These are phyloP conservation scores for Trypanosoma cruzi DNA, from an alignment of 208 protist genomes.

Conservation along the genomic window DNA sequence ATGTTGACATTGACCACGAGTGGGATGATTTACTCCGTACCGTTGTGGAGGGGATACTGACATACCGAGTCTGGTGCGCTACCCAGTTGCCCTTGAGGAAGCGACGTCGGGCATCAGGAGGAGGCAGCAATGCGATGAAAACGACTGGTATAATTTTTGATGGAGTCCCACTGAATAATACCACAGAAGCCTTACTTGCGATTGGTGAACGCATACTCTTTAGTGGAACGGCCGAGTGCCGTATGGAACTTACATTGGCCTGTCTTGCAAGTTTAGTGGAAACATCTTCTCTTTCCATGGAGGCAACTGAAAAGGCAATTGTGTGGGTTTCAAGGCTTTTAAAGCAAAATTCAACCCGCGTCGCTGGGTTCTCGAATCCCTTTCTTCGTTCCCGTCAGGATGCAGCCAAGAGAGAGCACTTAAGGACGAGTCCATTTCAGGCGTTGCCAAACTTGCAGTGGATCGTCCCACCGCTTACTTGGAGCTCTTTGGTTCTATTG, in stretches of 20 bases:
- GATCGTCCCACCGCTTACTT: conserved; percentile 59
- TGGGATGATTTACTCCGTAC: conserved; percentile 81
- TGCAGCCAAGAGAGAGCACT: conserved; percentile 20
- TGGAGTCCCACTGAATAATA: conserved; percentile 1
- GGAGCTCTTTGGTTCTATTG: conserved; percentile 68
- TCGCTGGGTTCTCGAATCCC: conserved; percentile 19
- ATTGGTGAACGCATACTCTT: conserved; percentile 33
- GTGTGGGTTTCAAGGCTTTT: conserved; percentile 17
- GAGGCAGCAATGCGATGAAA: background rate
- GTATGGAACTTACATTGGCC: conserved; percentile 32
- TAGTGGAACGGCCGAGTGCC: conserved; percentile 15
- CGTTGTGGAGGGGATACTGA: conserved; percentile 63
- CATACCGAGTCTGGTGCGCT: conserved; percentile 42
- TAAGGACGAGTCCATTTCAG: conserved; percentile 39
- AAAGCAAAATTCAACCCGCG: conserved; percentile 10
- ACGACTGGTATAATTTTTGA: background rate
- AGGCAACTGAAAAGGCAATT: conserved; percentile 8
- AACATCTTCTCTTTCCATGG: background rate
- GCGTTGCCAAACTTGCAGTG: conserved; percentile 74
- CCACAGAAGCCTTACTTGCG: conserved; percentile 15
- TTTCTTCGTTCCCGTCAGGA: conserved; percentile 6
- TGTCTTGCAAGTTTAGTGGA: conserved; percentile 29
- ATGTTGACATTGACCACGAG: conserved; percentile 68
- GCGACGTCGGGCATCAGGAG: background rate
- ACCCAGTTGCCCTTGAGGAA: background rate